These are phyloP conservation scores for Mrakia hoshinonis DNA, from an alignment of 768 basidiomycete genomes.

Conservation along the genomic window DNA sequence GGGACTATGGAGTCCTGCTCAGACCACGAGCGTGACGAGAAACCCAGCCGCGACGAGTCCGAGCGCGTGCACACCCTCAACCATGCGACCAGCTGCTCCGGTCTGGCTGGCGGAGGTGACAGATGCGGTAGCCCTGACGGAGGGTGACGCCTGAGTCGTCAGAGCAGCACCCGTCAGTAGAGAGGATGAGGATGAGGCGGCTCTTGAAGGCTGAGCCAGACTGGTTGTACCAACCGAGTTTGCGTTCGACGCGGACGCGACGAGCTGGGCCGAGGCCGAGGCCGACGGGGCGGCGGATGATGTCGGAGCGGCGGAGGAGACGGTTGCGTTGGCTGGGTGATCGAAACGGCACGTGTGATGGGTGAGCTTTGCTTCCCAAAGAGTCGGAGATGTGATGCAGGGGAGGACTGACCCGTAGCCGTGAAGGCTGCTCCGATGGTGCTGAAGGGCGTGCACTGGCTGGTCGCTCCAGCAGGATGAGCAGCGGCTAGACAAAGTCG, in stretches of 20 bases:
- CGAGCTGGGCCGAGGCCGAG: too few relatives aligned
- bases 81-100: too few relatives aligned
- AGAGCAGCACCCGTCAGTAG: too few relatives aligned
- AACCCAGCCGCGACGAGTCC: too few relatives aligned
- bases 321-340: neutral
- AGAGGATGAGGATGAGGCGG: too few relatives aligned
- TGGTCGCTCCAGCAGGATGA: slow-evolving; percentile 43
- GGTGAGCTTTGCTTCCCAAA: neutral
- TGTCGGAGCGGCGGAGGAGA: neutral
- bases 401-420: neutral
- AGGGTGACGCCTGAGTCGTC: too few relatives aligned
- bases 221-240: neutral
- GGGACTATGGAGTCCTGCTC: too few relatives aligned
- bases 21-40: too few relatives aligned
- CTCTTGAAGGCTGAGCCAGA: neutral
- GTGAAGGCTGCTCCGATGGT: slow-evolving; percentile 42
- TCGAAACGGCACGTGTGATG: neutral
- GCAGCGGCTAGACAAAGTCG: slow-evolving; percentile 36
- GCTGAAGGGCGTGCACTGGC: slow-evolving; percentile 50
- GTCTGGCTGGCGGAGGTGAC: too few relatives aligned
- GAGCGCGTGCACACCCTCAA: too few relatives aligned
- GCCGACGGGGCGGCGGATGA: neutral
- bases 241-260: too few relatives aligned
- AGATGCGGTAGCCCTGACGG: too few relatives aligned
- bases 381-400: neutral